Base-by-base conservation (phyloP, 768 basidiomycete genomes). In the Rhodotorula taiwanensis region DNA sequence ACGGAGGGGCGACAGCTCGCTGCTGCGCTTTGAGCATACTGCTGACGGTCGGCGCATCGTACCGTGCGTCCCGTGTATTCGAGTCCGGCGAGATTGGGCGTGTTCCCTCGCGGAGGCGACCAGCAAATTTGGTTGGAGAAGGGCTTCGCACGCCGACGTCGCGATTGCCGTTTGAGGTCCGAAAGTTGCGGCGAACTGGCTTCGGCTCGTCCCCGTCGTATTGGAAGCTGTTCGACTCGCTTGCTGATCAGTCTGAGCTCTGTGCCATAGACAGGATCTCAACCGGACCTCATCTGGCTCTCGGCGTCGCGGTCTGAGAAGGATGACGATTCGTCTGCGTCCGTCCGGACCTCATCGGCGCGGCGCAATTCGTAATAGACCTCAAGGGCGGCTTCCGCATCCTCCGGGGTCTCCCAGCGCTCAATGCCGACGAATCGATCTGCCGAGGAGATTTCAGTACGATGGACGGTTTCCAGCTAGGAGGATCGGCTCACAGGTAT, bases 351-450 rank as follows among this genome's bases (percentile, higher is more conserved):
- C 28, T 16, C 48, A 42, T 33, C 48, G 30, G 21, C 49, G 14
- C 18, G 31, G n/a, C 58, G 10, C 11, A 52, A 30, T 27, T 60
- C 67, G 15, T 67, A 48, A 58, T 65, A 57, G 33, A 57, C 55
- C 31, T 43, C 31, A 13, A 65, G n/a, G 4, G 52, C 67, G 15
- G 34, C 51, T 20, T 58, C 57, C 0, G 56, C 33, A 2, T 21
- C 15, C 4, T 64, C 52, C 4, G 43, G 20, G 30, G 57, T 62
- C 31, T 71, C 70, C 72, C 72, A 72, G 0, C 60, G 62, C 49
- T 72, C 72, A 50, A 72, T 44, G 25, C 58, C 49, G 31, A 71
- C 15, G 43, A 71, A 72, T 27, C 65, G 60, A 50, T 72, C 66
- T 67, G 60, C 1, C 18, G 11, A 14, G n/a, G 28, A 10, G 1